A percentile compares a stretch with the other conserved stretches of the same genome.
Conservation (phyloP, 2,329 filamentous ascomycete genomes). For the Lachnellula occidentalis region DNA sequence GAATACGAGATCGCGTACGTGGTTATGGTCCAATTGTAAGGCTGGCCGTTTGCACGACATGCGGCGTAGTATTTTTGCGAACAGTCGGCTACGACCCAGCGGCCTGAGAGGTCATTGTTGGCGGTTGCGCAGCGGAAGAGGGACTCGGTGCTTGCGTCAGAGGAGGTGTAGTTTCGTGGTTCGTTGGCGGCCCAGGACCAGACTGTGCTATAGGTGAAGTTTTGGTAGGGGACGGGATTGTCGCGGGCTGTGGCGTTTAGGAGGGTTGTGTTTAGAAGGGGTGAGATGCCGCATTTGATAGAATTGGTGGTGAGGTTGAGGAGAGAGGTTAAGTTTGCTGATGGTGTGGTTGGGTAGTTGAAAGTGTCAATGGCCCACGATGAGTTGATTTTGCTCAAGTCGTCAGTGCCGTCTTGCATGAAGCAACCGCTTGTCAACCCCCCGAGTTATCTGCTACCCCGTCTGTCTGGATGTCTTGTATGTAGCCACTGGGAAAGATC, state of each 20-base stretch:
- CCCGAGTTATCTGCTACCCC: conserved; percentile 35
- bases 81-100: conserved; percentile 55
- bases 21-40: conserved; percentile 54
- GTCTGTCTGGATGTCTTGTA: conserved; percentile 33
- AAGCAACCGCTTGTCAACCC: conserved; percentile 48
- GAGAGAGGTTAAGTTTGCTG: conserved; percentile 29
- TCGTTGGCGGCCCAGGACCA: conserved; percentile 58
- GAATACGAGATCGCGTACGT: conserved; percentile 37
- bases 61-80: conserved; percentile 44
- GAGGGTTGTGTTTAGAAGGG: background rate
- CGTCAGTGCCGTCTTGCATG: conserved; percentile 37
- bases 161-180: conserved; percentile 42
- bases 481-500: conserved; percentile 46
- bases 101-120: conserved; percentile 43
- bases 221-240: conserved; percentile 43
- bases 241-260: conserved; percentile 34
- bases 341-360: conserved; percentile 22
- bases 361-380: conserved; percentile 45
- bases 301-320: conserved; percentile 34
- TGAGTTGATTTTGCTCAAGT: conserved; percentile 41
- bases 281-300: conserved; percentile 46
- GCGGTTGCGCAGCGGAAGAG: conserved; percentile 49
- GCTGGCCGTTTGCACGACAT: conserved; percentile 48
- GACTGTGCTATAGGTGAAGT: conserved; percentile 42
- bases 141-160: conserved; percentile 24